Base-by-base conservation (phyloP, 2,329 filamentous ascomycete genomes). In the Hortaea werneckii region DNA sequence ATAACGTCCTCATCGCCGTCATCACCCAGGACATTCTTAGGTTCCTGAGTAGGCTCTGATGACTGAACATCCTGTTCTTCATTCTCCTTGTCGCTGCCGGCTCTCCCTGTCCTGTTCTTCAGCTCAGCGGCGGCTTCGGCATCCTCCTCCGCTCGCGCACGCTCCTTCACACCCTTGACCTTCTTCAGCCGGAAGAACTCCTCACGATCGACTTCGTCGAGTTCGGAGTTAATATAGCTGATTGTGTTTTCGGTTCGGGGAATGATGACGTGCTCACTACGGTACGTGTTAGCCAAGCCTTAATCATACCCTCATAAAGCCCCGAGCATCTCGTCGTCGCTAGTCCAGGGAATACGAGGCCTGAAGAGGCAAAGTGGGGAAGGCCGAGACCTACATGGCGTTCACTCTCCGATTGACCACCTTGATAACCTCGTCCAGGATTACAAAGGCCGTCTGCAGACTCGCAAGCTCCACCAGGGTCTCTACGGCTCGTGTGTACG, bases 191-290 rank as follows among this genome's bases (percentile, higher is more conserved):
- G 78, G 70, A 95, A 98, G 67, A 98, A 98, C 65, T 98, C 92
- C 66, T 96, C 92, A 73, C 92, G 80, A 68, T 96, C 94, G 42
- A 98, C 75, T 70, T 98, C 92, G 63, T 98, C 92, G 11, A 98
- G 78, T 66, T 98, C 92, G 1, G 90, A 95, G 71, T 96, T 96
- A 76, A 96, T 96, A 63, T 96, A 98, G 71, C 95, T 95, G 73
- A 98, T 98, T n/a, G 92, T 98, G 62, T 96, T 98, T 66, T 98
- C 92, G 10, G 92, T 98, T 55, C 92, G 79, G 9, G 92, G 92
- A 59, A 98, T 98, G 57, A 98, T 96, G 58, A 98, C 87, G 66
- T 94, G 85, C 67, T 92, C 86, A 60, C 80, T 85, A 55, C 20
- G 20, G 20, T 20, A 20, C 20, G 20, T 20, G 20, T 20, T 20